Base-by-base conservation (phyloP, 1,284 basidiomycete species). In the Pseudozyma pruni region DNA sequence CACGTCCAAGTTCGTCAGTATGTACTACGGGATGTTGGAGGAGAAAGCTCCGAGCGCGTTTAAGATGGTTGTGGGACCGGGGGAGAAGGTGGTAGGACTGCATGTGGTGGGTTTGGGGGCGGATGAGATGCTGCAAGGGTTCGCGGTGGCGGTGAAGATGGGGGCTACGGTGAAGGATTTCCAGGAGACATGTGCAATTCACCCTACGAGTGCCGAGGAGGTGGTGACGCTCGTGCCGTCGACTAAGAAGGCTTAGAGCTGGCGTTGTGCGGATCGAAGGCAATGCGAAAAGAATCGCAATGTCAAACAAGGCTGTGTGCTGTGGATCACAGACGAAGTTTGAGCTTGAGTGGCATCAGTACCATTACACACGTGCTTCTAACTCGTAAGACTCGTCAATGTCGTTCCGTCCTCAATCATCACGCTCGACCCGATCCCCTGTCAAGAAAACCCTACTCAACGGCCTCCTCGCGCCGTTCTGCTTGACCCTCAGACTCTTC, bases 111-210 rank as follows among this genome's bases (percentile, higher is more conserved):
- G 94, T 6, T 79, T 88, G 72, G 81, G 81, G 14, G 90, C 89
- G 67, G 95, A 98, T 81, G 94, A 98, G 84, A 88, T 91, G 74
- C 85, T 94, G 84, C 94, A 98, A 86, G 94, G 94, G 66, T 95
- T 98, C 81, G 92, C 86, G 1, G 92, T 97, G 17, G 94, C 94
- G 11, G 86, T 98, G 77, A 97, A 97, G 87, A 94, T 97, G 93
- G 91, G 92, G 51, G 91, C 80, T 0, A 82, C 72, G 3, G 78
- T 80, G 37, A 66, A 66, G 45, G 76, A 82, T 61, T 79, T 82
- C 72, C 77, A 80, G 51, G 66, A 78, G 50, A 82, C 80, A 7
- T 79, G 80, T 37, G 80, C 80, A 22, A 79, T 82, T 41, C 80
- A 82, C 56, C 80, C 80, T 2, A 80, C 80, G 2, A 71, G 71